Evolutionary conservation across 176 grass and related monocot genomes (phyloP).

Genomic region (Musa itinerans): DNA sequence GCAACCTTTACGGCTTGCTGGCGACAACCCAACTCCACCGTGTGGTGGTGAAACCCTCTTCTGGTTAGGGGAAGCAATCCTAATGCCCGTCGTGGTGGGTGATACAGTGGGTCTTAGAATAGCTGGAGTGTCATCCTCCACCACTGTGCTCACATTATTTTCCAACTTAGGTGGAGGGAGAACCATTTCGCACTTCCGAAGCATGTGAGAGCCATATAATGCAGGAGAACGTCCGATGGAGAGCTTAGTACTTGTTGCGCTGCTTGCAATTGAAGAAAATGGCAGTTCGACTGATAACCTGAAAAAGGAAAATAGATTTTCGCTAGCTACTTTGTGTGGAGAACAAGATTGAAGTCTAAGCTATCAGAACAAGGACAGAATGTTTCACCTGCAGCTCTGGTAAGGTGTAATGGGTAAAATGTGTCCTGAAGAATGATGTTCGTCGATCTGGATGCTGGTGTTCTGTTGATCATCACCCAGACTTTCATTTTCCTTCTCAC

Average conservation of each 20-base stretch:
- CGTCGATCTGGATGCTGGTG: conserved; percentile 29
- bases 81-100: conserved; percentile 28
- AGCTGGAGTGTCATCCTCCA: conserved; percentile 46
- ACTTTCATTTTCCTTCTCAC: conserved; percentile 48
- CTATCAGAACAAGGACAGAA: neutral
- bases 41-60: conserved; percentile 92
- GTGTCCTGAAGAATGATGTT: conserved; percentile 37
- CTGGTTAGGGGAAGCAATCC: conserved; percentile 77
- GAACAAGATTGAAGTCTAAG: neutral
- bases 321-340: neutral
- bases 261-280: conserved; percentile 68
- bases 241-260: conserved; percentile 45
- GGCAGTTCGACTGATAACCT: conserved; percentile 55
- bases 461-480: conserved; percentile 49
- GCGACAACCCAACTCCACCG: conserved; percentile 32
- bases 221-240: conserved; percentile 44
- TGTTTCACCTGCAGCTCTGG: conserved; percentile 49
- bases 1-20: conserved; percentile 63
- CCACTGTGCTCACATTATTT: conserved; percentile 19
- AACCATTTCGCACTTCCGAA: conserved; percentile 18
- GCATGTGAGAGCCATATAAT: conserved; percentile 32
- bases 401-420: conserved; percentile 67
- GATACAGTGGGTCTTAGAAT: conserved; percentile 36
- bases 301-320: conserved; percentile 6
- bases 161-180: conserved; percentile 23